Evolutionary conservation across 345 rosid species (phyloP), one percentile per base, ranked within the genome.

Genomic region (Bruguiera gymnorhiza): DNA sequence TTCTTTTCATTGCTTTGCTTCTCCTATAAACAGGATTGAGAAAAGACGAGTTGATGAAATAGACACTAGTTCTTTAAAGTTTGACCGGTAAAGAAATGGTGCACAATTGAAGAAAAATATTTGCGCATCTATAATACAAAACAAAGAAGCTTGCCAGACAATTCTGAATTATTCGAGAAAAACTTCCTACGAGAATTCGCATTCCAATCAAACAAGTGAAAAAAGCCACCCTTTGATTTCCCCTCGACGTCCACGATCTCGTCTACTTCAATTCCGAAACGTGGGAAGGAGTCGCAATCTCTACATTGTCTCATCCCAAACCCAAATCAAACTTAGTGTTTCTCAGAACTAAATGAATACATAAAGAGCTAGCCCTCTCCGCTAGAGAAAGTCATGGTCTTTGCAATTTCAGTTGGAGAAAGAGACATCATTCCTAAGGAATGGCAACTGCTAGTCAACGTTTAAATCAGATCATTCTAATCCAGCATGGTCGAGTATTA

Each of bases 141-240:
- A 57, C 68, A 48, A 75, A 43, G 15, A 32, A 0, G 34, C 60
- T 50, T 85, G 88, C 90, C 90, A n/a, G 80, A 67, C 21, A 73
- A 58, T 26, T 83, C 87, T 1, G 81, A 72, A 67, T 70, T 79
- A 75, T 73, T 80, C 26, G 87, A 58, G 68, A 92, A 85, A 52
- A 88, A 82, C 82, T 88, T 95, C 88, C 89, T 92, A 46, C 86
- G 73, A 63, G 97, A 95, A 82, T 87, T 95, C 16, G 89, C 87
- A 76, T 88, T 81, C 99, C 98, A 90, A 74, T 89, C 93, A 75
- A 95, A 95, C 36, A 92, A 76, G 65, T 84, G 67, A n/a, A 86
- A 81, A 65, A 90, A 86, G 15, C 89, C 82, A 75, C 96, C 92
- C 76, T 89, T 95, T 8, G 90, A 66, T 68, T 87, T 85, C 59